Base-by-base conservation (phyloP, 1,139 yeast species). In the Blastobotrys elegans region DNA sequence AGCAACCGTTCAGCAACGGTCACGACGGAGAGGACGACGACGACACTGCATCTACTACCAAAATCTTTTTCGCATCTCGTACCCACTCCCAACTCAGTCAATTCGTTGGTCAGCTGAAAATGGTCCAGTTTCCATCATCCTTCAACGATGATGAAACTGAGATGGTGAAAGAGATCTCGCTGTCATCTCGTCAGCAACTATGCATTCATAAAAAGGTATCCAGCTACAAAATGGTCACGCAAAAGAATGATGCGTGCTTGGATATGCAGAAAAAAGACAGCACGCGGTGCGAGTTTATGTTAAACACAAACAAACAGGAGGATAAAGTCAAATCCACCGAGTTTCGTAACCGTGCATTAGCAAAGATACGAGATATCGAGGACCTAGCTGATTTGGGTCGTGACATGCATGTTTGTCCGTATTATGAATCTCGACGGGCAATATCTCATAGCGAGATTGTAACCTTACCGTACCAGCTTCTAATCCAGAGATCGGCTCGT, bases 11-110 rank as follows among this genome's bases (percentile, higher is more conserved):
- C 7, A 27, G 35, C 20, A 27, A 27, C 13, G 35, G 14, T 10
- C 42, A 32, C 4, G 44, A 35, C 20, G 39, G 4, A 2, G 36
- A 33, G 10, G 44, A 48, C n/a, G 39, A 14, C 1, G 36, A 33
- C 10, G 44, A 48, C 16, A 49, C 44, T 17, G 43, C 43, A 31
- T 48, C 49, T 3, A 50, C 56, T 0, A 46, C 50, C 0, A 80
- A 80, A 56, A 74, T 83, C 2, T 77, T 68, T 55, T 89, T 82
- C 60, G 75, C 95, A 0, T 88, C 97, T 1, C 71, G 98, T 63
- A 90, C 98, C 0, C 97, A 90, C 60, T 87, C 97, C 0, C 98
- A 90, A 61, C 68, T 90, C 47, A 74, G 74, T 43, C 98, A 90
- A 59, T 86, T 90, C 61, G 79, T 90, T 0, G 77, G 79, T 20